Evolutionary conservation across 805 yeast genomes (phyloP), one percentile per base, ranked within the genome.

Genomic region (Candida maris): DNA sequence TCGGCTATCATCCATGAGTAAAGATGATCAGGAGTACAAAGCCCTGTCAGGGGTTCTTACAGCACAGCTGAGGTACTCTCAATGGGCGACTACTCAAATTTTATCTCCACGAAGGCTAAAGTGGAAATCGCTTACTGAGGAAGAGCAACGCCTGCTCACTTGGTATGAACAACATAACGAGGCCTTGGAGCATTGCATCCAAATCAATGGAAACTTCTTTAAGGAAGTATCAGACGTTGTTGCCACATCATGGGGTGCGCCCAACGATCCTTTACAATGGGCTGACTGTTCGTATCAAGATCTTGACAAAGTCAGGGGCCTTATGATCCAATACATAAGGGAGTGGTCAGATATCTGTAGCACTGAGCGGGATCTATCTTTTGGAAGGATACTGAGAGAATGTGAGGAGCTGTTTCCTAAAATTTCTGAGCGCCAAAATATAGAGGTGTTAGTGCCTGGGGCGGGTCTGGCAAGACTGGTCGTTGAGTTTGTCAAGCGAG

Each of bases 401-500:
- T 45, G 70, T 32, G 67, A 58, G 37, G 31, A 9, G 2, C 31
- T 57, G 7, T 73, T 50, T 43, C 77, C 78, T 0, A 59, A 58
- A 16, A 46, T 64, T 2, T 42, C 39, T 1, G 33, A 39, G 0
- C 53, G 82, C 19, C 68, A 58, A 14, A 33, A 65, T 10, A 41
- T 69, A 9, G 65, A 70, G 25, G 62, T 79, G 0, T 56, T 80
- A 12, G 73, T 75, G 3, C 85, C 85, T 0, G 86, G 86, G 1
- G 72, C 80, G 37, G 85, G 85, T 0, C 59, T 79, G 22, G 85
- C 83, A 0, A 54, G 85, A 34, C 51, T 78, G 35, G 78, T 77
- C 21, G 59, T 70, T 32, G 85, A 79, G 34, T 59, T 77, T 39
- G 79, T 76, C 2, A 56, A 45, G 34, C 44, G 64, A 35, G 85